Conservation (phyloP, 495 filamentous ascomycete species). For the Aspergillus funiculosus region DNA sequence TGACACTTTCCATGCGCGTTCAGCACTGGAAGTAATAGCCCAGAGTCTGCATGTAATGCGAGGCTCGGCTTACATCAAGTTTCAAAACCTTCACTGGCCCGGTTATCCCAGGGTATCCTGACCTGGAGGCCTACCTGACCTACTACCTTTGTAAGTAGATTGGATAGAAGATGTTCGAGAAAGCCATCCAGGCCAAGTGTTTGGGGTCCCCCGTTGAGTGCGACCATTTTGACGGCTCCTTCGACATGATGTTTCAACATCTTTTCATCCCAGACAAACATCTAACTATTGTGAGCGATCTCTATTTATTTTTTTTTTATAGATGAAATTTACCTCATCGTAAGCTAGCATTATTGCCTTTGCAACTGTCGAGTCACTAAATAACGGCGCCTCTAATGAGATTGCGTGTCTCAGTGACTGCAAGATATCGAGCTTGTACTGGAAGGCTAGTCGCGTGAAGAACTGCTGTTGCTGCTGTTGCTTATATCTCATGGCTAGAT, state of each 20-base stretch:
- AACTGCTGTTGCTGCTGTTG: background rate
- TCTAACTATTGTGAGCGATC: constrained; percentile 4
- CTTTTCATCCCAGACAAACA: constrained; percentile 11
- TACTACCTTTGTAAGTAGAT: constrained; percentile 14
- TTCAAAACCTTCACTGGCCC: too few species aligned
- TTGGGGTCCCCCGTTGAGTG: constrained; percentile 15
- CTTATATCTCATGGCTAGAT: background rate
- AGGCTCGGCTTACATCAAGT: too few species aligned
- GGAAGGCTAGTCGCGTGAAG: background rate
- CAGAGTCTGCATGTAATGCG: too few species aligned
- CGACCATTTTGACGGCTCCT: constrained; percentile 21
- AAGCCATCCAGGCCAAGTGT: constrained; percentile 20
- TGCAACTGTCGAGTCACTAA: constrained; percentile 19
- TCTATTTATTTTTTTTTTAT: too few species aligned
- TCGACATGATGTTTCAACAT: constrained; percentile 21
- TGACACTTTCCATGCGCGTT: too few species aligned
- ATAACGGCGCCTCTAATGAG: constrained; percentile 3
- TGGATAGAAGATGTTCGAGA: constrained; percentile 16
- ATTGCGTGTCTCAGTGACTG: constrained; percentile 1
- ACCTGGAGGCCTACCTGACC: background rate
- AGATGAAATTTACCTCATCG: constrained; percentile 17
- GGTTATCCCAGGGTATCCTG: background rate
- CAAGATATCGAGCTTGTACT: constrained; percentile 4
- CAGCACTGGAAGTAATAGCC: too few species aligned
- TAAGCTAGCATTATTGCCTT: constrained; percentile 24